phyloP scores from a whole-genome alignment of 2,329 filamentous ascomycete genomes.

The Alternaria sp. region DNA sequence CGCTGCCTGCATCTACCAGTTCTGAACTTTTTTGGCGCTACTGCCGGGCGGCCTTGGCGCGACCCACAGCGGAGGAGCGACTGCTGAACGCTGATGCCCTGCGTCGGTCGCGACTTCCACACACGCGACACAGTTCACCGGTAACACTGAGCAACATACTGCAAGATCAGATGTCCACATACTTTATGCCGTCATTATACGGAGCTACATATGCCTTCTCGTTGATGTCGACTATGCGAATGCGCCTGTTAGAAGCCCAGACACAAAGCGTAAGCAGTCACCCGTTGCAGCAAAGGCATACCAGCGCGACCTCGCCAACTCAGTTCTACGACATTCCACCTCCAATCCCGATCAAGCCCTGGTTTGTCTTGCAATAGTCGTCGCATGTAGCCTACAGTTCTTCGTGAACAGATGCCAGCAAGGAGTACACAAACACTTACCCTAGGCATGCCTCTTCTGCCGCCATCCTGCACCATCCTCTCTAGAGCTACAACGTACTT shows the following conservation, averaged over 20 bases:
- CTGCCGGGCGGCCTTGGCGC: slow-evolving; percentile 3
- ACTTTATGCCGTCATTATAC: background rate
- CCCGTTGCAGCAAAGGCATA: background rate
- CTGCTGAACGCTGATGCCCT: background rate
- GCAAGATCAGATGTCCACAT: accelerated
- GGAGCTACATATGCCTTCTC: no score
- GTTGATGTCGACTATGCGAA: background rate
- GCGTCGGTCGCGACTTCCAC: background rate
- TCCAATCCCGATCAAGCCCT: slow-evolving; percentile 6
- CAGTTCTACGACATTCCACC: accelerated
- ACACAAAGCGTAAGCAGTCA: background rate
- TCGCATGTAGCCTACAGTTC: slow-evolving; percentile 12
- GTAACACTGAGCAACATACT: background rate
- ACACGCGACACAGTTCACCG: no score
- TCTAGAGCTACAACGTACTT: slow-evolving; percentile 3
- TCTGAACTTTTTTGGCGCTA: slow-evolving; percentile 32
- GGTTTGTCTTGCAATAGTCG: slow-evolving; percentile 23
- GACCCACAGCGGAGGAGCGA: slow-evolving; percentile 18
- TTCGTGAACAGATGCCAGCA: background rate
- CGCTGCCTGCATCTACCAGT: slow-evolving; percentile 8
- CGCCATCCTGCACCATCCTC: slow-evolving; percentile 16
- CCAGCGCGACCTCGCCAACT: background rate
- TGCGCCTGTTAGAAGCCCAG: background rate
- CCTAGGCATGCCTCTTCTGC: slow-evolving; percentile 7
- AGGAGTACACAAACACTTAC: background rate